Evolutionary conservation across 176 grass and related monocot genomes (phyloP).

Genomic region (Areca catechu): DNA sequence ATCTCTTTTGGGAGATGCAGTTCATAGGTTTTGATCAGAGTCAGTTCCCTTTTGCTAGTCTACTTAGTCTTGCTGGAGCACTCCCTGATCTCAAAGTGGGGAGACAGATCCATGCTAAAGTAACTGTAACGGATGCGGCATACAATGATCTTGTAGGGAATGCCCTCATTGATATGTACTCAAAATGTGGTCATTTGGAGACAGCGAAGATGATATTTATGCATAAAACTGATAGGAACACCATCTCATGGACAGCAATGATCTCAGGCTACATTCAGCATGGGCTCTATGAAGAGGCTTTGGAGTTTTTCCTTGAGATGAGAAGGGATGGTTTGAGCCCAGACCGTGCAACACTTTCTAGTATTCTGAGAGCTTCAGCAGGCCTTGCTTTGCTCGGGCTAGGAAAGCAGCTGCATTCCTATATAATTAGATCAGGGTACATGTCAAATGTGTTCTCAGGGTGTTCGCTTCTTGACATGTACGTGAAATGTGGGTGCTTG

Average conservation of each 20-base stretch:
- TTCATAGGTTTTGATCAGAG: slow-evolving; percentile 31
- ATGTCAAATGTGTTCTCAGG: slow-evolving; percentile 49
- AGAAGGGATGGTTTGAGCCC: slow-evolving; percentile 44
- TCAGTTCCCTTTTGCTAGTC: slow-evolving; percentile 56
- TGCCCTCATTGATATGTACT: slow-evolving; percentile 64
- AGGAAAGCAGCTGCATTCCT: slow-evolving; percentile 54
- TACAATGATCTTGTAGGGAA: slow-evolving; percentile 50
- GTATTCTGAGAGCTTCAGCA: slow-evolving; percentile 55
- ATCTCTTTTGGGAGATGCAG: slow-evolving; percentile 59
- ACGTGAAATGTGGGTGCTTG: slow-evolving; percentile 68
- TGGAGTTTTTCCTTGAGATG: slow-evolving; percentile 43
- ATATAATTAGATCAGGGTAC: slow-evolving; percentile 40
- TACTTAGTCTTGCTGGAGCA: slow-evolving; percentile 57
- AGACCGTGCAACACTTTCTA: slow-evolving; percentile 51
- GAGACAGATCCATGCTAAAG: slow-evolving; percentile 71
- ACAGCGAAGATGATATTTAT: slow-evolving; percentile 30
- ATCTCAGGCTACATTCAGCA: slow-evolving; percentile 55
- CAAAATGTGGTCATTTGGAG: slow-evolving; percentile 48
- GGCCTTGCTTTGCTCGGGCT: slow-evolving; percentile 42
- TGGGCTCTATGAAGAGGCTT: slow-evolving; percentile 38
- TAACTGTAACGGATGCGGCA: slow-evolving; percentile 33
- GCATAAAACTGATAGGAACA: slow-evolving; percentile 33
- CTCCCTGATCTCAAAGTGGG: slow-evolving; percentile 47
- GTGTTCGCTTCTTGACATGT: slow-evolving; percentile 89
- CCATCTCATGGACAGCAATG: slow-evolving; percentile 49